Conservation (phyloP, 306 rosid genomes). For the Sicyos baderoa region DNA sequence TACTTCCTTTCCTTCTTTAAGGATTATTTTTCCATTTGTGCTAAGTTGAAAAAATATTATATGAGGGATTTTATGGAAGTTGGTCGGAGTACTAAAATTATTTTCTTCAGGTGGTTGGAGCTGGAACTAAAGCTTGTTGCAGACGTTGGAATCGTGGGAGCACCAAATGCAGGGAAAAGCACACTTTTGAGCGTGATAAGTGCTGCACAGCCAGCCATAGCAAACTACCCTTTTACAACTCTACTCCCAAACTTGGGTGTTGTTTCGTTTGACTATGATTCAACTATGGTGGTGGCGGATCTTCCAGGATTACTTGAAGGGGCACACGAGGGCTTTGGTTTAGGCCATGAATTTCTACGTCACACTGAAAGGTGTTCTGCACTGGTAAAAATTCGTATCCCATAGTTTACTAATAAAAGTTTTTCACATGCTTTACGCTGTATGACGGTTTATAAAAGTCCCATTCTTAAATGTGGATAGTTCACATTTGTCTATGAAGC, state of each 20-base stretch:
- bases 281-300: conserved; percentile 91
- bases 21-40: not conserved
- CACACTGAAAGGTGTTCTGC: conserved; percentile 96
- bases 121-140: conserved; percentile 94
- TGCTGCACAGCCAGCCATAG: conserved; percentile 88
- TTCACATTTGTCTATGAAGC: not conserved
- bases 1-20: conserved; percentile 1
- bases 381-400: conserved; percentile 46
- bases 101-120: conserved; percentile 83
- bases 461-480: not conserved
- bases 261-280: conserved; percentile 84
- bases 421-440: not conserved
- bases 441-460: not conserved
- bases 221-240: conserved; percentile 91
- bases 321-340: conserved; percentile 92
- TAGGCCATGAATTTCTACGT: conserved; percentile 88
- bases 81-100: conserved; percentile 8
- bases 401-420: not conserved
- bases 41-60: not conserved
- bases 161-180: conserved; percentile 97
- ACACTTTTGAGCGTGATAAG: conserved; percentile 85
- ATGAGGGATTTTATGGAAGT: not conserved
- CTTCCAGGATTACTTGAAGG: conserved; percentile 99
- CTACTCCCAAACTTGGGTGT: conserved; percentile 93
- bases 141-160: conserved; percentile 93